phyloP scores from a whole-genome alignment of 73 alveolate species.

The Paramecium octaurelia region DNA sequence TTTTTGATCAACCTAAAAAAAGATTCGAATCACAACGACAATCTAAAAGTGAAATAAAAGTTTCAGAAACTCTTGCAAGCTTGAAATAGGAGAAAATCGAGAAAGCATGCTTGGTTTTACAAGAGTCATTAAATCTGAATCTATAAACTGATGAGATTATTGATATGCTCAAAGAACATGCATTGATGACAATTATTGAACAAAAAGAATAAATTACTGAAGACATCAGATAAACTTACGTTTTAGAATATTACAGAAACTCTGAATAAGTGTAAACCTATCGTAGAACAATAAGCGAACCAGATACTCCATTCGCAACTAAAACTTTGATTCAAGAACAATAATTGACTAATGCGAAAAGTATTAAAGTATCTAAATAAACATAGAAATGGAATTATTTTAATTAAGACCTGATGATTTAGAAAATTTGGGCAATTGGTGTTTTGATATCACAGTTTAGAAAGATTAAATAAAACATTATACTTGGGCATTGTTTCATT shows the following conservation, averaged over 20 bases:
- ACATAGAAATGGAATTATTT: constrained; percentile 35
- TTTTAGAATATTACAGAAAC: not conserved
- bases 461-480: constrained; percentile 27
- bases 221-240: not conserved
- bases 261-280: not conserved
- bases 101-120: not conserved
- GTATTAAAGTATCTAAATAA: not conserved
- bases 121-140: not conserved
- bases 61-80: not conserved
- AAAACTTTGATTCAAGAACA: constrained; percentile 14
- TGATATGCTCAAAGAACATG: constrained; percentile 32
- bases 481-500: constrained; percentile 53
- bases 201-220: not conserved
- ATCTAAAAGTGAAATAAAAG: not conserved
- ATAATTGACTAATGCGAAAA: constrained; percentile 31
- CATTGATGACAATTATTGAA: not conserved
- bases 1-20: constrained; percentile 35
- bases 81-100: constrained; percentile 28
- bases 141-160: not conserved
- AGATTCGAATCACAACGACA: constrained; percentile 6
- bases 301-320: constrained; percentile 1
- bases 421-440: constrained; percentile 38
- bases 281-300: not conserved
- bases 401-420: constrained; percentile 24
- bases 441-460: constrained; percentile 1